Evolutionary conservation across 163 green algal genomes (phyloP), one percentile per base, ranked within the genome.

Genomic region (Chlamydomonas reinhardtii): DNA sequence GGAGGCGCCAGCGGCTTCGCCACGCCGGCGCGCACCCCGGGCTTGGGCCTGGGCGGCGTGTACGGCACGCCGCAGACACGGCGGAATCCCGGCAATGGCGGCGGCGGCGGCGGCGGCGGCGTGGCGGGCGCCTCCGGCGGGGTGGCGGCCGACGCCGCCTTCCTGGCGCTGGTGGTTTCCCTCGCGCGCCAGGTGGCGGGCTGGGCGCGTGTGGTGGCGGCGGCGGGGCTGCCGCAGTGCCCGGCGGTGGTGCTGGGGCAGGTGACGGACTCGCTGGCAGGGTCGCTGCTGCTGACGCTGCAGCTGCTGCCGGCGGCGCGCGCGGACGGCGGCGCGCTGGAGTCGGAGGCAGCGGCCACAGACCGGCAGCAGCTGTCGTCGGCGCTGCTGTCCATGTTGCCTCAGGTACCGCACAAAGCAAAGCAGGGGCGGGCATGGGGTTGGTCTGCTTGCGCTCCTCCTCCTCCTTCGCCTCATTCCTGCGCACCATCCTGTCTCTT

Each of bases 271-370:
- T 56, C 56, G 19, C 62, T 90, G 61, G 77, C 48, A 5, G 81
- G 71, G 1, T 19, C 77, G 71, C 73, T 91, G 76, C 87, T 93
- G 87, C 68, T 89, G 64, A 59, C 88, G 54, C 84, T 93, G 72
- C 87, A 89, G 82, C 39, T 72, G 37, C 69, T 91, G 68, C 79
- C 39, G 79, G 31, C 68, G 31, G 68, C 71, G 69, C 54, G 31
- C 15, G 62, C 35, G 16, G n/a, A 8, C 9, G 68, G 29, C 54
- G 48, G 56, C 68, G 3, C 64, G 29, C 4, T 74, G 61, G 16
- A 29, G 31, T 76, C 56, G 59, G 37, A 68, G 32, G 52, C 39
- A 62, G 69, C 64, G 65, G 73, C 59, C 54, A 56, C n/a, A 59
- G 76, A 84, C 59, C 65, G 83, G 9, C 73, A 85, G 61, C 72